Base-by-base conservation (phyloP, 2,329 filamentous ascomycete species). In the Mycosphaerella sp. region DNA sequence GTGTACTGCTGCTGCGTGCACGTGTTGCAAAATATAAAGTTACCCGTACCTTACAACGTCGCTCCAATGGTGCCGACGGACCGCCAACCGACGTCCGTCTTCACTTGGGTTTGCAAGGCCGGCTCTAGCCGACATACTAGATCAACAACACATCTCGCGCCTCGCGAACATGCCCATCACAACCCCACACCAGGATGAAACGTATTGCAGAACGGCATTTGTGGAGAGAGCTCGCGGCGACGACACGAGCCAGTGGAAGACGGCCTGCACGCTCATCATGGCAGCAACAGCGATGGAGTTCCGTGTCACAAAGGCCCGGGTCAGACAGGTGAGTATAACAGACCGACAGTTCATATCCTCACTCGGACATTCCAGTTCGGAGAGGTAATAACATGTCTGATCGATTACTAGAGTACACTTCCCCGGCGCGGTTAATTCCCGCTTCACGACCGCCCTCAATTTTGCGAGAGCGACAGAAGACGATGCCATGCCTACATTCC, bases 371-470 rank as follows among this genome's bases (percentile, higher is more conserved):
- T 7, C 10, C n/a, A 9, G 3, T 12, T n/a, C 23, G 9, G 39
- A 14, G 12, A 39, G n/a, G 6, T 3, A 52, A 17, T 6, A 12
- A 17, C 21, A 21, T 21, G 7, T 12, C n/a, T 39, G 23, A 14
- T 29, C 21, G 31, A 10, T 2, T 6, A 34, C 59, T 17, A 48
- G 80, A 54, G 78, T 82, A 9, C 75, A 82, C 52, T 98, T 98
- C 63, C 93, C 93, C 0, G 93, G 93, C n/a, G 93, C 93, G 0
- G 78, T 97, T 48, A 92, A 96, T 70, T 95, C 89, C 69, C 88
- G 89, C 59, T 98, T 98, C 72, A 95, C 89, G 4, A 85, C 81
- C 60, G 77, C 79, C 0, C 84, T 97, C 71, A 77, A 80, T 40
- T 97, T 95, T 72, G 81, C 88, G 52, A 80, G 82, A 47, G 87